Evolutionary conservation across 2,329 filamentous ascomycete genomes (phyloP), one percentile per base, ranked within the genome.

Genomic region (Penicillium fuscoglaucum): DNA sequence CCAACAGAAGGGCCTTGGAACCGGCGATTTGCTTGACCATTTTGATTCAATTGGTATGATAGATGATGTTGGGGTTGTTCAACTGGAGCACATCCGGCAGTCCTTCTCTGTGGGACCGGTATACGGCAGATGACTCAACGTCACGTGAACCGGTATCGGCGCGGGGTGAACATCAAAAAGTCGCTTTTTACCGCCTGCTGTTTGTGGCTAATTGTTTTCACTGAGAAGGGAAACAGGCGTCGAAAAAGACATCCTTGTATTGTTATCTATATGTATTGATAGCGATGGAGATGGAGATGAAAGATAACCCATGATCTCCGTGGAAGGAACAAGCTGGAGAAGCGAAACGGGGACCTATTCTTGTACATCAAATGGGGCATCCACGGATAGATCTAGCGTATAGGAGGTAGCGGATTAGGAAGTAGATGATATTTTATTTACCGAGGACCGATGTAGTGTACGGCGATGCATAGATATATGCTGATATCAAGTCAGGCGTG

Each of bases 1-100:
- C 73, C 64, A 75, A 61, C 41, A 75, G 67, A 40, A 75, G 73
- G 61, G 72, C 73, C 66, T 75, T 75, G 49, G 71, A 74, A 66
- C 73, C 73, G 65, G 73, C 71, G 48, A 75, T 60, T 68, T 70
- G 64, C 59, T 72, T 71, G 58, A 65, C 67, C 73, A 75, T 75
- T 60, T 62, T 74, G 70, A 65, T 58, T 62, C 54, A 60, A 60
- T 61, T 57, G 58, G 58, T 59, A 51, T 59, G 46, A 52, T 57
- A 57, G 49, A 52, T 52, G 58, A 61, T 61, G 41, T 52, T 46
- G 58, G 55, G 57, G 48, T 47, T 60, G 55, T 58, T 40, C 33
- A 57, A 41, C 19, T 49, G 24, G 37, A 40, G 45, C 43, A 40
- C 43, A 33, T 40, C 45, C 48, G 40, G 35, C 48, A 39, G 26